A percentile compares a stretch with the other conserved stretches of the same genome.
Evolutionary conservation across 768 basidiomycete genomes (phyloP).

Genomic region (Hebeloma cylindrosporum): DNA sequence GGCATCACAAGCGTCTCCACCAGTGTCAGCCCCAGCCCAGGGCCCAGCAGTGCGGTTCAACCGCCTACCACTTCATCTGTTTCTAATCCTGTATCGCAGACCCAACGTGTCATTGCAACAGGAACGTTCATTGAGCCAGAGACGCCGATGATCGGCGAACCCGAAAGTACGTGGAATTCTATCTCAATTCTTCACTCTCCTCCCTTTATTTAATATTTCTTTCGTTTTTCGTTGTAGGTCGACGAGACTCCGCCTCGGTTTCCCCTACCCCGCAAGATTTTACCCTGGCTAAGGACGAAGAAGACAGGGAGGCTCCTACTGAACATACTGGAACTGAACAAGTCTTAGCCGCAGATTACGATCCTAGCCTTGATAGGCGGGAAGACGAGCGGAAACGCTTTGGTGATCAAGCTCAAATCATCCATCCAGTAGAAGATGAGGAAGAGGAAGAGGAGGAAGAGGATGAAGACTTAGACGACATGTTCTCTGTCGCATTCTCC

Average conservation of each 20-base stretch:
- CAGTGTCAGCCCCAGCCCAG: slow-evolving; percentile 55
- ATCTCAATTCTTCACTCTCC: slow-evolving; percentile 3
- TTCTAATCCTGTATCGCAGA: slow-evolving; percentile 66
- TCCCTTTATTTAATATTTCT: slow-evolving; percentile 3
- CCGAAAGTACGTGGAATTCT: slow-evolving; percentile 18
- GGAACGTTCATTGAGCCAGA: slow-evolving; percentile 15
- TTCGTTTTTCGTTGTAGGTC: slow-evolving; percentile 32
- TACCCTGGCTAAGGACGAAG: slow-evolving; percentile 65
- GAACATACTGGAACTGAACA: slow-evolving; percentile 59
- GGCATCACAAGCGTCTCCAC: slow-evolving; percentile 42
- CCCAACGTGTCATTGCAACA: slow-evolving; percentile 43
- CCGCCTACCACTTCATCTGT: slow-evolving; percentile 60
- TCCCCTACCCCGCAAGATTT: slow-evolving; percentile 62
- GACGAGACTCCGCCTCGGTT: slow-evolving; percentile 54
- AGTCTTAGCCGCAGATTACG: slow-evolving; percentile 91
- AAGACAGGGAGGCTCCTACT: slow-evolving; percentile 46
- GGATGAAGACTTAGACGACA: slow-evolving; percentile 90
- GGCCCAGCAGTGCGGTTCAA: slow-evolving; percentile 72
- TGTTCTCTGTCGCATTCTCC: slow-evolving; percentile 73
- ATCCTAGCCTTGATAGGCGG: slow-evolving; percentile 71
- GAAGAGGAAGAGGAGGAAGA: slow-evolving; percentile 63
- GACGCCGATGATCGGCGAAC: slow-evolving; percentile 7
- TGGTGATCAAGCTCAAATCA: slow-evolving; percentile 33
- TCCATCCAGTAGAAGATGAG: slow-evolving; percentile 51
- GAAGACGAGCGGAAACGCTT: slow-evolving; percentile 80